Base-by-base conservation (phyloP, 352 stramenopile genomes). In the Globisporangium perplexum region DNA sequence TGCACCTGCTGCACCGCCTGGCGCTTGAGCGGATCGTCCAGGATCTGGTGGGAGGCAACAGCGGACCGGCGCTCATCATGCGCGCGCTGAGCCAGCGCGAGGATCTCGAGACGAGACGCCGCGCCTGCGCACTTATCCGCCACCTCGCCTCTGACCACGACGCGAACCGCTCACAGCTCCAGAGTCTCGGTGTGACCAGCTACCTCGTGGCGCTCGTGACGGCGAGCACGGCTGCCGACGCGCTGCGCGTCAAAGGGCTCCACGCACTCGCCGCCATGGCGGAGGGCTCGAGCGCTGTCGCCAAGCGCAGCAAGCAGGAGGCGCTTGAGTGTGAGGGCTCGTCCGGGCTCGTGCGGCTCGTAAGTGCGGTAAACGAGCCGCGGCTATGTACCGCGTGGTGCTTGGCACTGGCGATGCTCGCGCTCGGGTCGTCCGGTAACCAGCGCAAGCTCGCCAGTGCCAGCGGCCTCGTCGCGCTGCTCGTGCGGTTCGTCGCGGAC, bases 1-100 rank as follows among this genome's bases (percentile, higher is more conserved):
- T 88, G 1, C 74, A 86, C 43, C 30, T 90, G 2, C 61, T 90
- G 0, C 74, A 90, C 35, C 65, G 72, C 23, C 49, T 90, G 6
- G 71, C 72, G 0, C 56, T 59, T 24, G 66, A 72, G 43, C 51
- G 72, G 12, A 63, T 64, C 35, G 66, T 79, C 14, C 68, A 83
- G 28, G 59, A 57, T 14, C 67, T 80, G 58, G 64, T 83, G 1
- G 68, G 72, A 30, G 36, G 51, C 1, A 53, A 53, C 7, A 71
- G 66, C 20, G 74, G 74, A 1, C 54, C 59, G 3, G 48, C 65
- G 0, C 49, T 78, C 12, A 65, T 90, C 20, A 85, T 88, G 70
- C 61, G 72, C 42, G 72, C 65, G 3, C 50, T 90, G 4, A 69
- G 66, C 12, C 62, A 59, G 23, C 50, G 57, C 18, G 47, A 45